Evolutionary conservation across 2,329 filamentous ascomycete species (phyloP).

Genomic region (Cladosporium sp.): DNA sequence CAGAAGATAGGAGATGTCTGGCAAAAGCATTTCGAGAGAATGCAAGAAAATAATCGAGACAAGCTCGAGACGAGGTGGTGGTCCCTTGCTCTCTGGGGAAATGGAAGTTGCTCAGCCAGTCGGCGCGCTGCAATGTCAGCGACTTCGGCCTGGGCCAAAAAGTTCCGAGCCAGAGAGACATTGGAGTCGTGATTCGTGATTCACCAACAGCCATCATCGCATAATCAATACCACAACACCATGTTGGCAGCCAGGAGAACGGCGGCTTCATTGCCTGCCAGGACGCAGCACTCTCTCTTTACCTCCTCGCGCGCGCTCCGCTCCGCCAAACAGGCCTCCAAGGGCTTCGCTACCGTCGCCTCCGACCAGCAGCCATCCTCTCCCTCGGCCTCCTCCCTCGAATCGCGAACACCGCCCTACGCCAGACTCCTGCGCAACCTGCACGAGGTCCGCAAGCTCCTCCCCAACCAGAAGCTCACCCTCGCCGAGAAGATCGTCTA

Average conservation of each 20-base stretch:
- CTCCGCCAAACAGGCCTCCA: slow-evolving; percentile 23
- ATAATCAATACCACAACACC: slow-evolving; percentile 10
- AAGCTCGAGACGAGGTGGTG: background rate
- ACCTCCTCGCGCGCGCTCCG: slow-evolving; percentile 22
- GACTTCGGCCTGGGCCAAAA: slow-evolving; percentile 5
- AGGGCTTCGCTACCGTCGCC: slow-evolving; percentile 35
- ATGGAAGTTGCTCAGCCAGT: background rate
- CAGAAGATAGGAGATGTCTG: background rate
- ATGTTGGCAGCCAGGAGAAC: slow-evolving; percentile 31
- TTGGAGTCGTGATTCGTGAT: slow-evolving; percentile 6
- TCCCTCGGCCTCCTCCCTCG: slow-evolving; percentile 39
- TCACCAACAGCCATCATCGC: background rate
- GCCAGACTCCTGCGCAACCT: slow-evolving; percentile 77
- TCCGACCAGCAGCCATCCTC: slow-evolving; percentile 18
- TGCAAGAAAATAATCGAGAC: background rate
- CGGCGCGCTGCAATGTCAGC: background rate
- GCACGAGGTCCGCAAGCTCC: slow-evolving; percentile 69
- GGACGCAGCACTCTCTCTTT: slow-evolving; percentile 17
- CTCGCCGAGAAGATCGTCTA: slow-evolving; percentile 98
- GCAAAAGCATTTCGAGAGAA: background rate
- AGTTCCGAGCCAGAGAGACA: slow-evolving; percentile 8
- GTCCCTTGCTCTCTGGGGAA: background rate
- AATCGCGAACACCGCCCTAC: slow-evolving; percentile 72
- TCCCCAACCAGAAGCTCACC: slow-evolving; percentile 67
- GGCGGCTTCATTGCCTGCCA: slow-evolving; percentile 22